Base-by-base conservation (phyloP, 2,329 filamentous ascomycete genomes). In the Claviceps capensis region DNA sequence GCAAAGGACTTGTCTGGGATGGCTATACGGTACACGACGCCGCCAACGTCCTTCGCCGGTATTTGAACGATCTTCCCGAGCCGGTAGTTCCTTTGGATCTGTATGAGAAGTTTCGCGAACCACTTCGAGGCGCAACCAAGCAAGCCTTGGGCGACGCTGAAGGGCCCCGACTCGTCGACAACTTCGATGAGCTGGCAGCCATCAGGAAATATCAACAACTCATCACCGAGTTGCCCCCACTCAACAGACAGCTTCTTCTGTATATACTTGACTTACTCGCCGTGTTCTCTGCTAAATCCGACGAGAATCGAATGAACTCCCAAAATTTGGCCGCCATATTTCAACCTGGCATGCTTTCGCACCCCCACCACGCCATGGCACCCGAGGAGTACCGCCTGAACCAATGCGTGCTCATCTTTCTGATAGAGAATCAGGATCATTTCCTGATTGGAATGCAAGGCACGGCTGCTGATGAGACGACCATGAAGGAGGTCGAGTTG, bases 1-100 rank as follows among this genome's bases (percentile, higher is more conserved):
- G 93, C 51, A 98, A 98, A 69, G 93, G 93, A 16, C 77, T 98
- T 26, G 87, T 95, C 61, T 98, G 93, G 93, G 86, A 88, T 47
- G 93, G 93, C 47, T 98, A 95, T 67, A 98, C 93, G 0, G 93
- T 98, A 43, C 93, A 98, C 68, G 93, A 98, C 76, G 93, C 93
- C 26, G 90, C 93, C 61, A 98, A 97, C 64, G 91, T 98, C 55
- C 78, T 98, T 45, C 84, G 93, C 56, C 82, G 93, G 60, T 98
- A 98, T 66, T 82, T 98, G 56, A 97, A 97, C 67, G 88, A 95
- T 63, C 78, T 98, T 2, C 93, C 93, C 2, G 93, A 98, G 65
- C 93, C 93, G 5, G 95, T 98, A 57, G 93, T 98, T 34, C 93
- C 93, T 3, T 75, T 97, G 50, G 86, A 94, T 60, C 83, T 96